A percentile compares a stretch with the other conserved stretches of the same genome.
These are phyloP conservation scores for Lycium ferocissimum DNA, from an alignment of 257 asterid genomes.

Conservation along the genomic window DNA sequence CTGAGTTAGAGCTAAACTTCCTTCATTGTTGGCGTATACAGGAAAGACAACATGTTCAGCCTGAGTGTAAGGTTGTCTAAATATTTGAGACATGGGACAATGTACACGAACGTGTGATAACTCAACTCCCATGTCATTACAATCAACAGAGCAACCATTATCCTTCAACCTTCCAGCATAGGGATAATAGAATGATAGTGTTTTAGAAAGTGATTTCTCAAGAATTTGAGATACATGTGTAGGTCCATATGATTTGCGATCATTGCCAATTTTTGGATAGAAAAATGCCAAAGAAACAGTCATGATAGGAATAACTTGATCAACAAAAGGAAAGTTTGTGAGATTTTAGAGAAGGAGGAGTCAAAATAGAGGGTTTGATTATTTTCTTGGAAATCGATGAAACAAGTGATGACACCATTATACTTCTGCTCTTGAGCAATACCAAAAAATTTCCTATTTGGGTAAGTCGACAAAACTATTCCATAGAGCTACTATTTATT, in stretches of 20 bases:
- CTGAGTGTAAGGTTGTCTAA: background rate
- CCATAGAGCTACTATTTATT: no score
- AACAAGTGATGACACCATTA: background rate
- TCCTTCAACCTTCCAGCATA: conserved; percentile 6
- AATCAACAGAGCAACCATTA: background rate
- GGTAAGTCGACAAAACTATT: no score
- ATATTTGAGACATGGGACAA: background rate
- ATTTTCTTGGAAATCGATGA: conserved; percentile 26
- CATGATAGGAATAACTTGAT: background rate
- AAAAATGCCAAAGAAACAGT: background rate
- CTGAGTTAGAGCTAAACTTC: background rate
- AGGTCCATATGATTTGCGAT: background rate
- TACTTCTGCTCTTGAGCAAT: no score
- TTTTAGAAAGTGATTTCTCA: conserved; percentile 18
- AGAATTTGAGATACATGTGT: background rate
- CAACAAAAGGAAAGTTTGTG: conserved; percentile 13
- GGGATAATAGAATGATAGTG: conserved; percentile 9
- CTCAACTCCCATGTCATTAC: conserved; percentile 16
- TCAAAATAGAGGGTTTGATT: conserved; percentile 17
- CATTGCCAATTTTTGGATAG: background rate
- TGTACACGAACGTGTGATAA: background rate
- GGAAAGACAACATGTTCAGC: background rate
- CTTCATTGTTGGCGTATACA: background rate
- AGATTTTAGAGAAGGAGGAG: background rate
- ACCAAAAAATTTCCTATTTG: background rate